A percentile compares a stretch with the other conserved stretches of the same genome.
These are phyloP conservation scores for Darksidea phi DNA, from an alignment of 495 filamentous ascomycete genomes.

Conservation along the genomic window DNA sequence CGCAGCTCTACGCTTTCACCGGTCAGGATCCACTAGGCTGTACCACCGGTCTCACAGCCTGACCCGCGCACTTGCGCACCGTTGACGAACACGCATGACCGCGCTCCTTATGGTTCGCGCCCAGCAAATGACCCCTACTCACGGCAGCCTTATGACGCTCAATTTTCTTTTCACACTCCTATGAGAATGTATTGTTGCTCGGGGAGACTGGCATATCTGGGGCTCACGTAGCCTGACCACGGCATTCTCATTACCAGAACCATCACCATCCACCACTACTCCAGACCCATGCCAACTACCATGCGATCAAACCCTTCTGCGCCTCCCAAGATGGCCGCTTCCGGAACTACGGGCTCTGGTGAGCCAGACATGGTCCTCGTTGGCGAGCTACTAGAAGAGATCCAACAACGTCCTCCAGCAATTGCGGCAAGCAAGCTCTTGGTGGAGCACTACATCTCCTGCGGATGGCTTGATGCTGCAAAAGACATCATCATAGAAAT, in stretches of 20 bases:
- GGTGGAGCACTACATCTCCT: constrained; percentile 30
- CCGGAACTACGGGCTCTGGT: constrained; percentile 21
- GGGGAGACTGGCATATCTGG: too few relatives aligned
- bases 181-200: too few relatives aligned
- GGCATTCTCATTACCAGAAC: background rate
- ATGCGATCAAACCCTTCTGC: constrained; percentile 1
- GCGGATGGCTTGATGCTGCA: constrained; percentile 35
- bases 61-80: background rate
- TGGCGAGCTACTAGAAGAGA: constrained; percentile 32
- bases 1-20: background rate
- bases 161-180: too few relatives aligned
- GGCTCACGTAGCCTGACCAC: background rate
- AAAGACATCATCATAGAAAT: constrained; percentile 27
- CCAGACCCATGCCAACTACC: constrained; percentile 7
- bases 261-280: background rate
- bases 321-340: constrained; percentile 10
- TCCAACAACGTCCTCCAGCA: constrained; percentile 30
- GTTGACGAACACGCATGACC: background rate
- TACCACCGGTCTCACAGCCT: background rate
- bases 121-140: too few relatives aligned
- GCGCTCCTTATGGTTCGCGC: too few relatives aligned
- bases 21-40: background rate
- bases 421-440: constrained; percentile 30
- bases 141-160: too few relatives aligned
- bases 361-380: constrained; percentile 35